phyloP scores from a whole-genome alignment of 345 rosid genomes.

The Murraya paniculata region DNA sequence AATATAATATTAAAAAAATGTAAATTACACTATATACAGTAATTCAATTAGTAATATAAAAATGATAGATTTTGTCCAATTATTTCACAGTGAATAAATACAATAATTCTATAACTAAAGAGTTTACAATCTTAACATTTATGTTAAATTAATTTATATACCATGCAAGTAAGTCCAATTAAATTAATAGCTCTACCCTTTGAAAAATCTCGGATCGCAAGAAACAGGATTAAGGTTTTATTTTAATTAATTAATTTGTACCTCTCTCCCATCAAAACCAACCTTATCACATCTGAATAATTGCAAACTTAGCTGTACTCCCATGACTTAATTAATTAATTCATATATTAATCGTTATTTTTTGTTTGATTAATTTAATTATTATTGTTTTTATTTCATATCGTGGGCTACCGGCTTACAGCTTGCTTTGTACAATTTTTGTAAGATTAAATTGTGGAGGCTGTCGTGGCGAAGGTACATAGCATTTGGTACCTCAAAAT shows the following conservation, averaged over 20 bases:
- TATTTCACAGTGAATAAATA: background rate
- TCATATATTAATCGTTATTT: background rate
- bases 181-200: background rate
- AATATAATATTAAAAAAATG: too few species aligned
- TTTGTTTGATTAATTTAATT: background rate
- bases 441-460: background rate
- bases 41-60: background rate
- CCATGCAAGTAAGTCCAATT: background rate
- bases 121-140: background rate
- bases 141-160: background rate
- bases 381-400: background rate
- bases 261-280: background rate
- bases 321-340: background rate
- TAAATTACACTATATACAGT: background rate
- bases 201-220: background rate
- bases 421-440: background rate
- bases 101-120: background rate
- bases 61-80: background rate
- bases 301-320: slow-evolving; percentile 1
- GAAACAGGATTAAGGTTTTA: background rate
- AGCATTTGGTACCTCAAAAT: background rate
- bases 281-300: background rate
- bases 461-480: background rate
- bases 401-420: background rate
- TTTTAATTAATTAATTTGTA: background rate